phyloP scores from a whole-genome alignment of 441 rosid genomes.

The Populus tomentosa region DNA sequence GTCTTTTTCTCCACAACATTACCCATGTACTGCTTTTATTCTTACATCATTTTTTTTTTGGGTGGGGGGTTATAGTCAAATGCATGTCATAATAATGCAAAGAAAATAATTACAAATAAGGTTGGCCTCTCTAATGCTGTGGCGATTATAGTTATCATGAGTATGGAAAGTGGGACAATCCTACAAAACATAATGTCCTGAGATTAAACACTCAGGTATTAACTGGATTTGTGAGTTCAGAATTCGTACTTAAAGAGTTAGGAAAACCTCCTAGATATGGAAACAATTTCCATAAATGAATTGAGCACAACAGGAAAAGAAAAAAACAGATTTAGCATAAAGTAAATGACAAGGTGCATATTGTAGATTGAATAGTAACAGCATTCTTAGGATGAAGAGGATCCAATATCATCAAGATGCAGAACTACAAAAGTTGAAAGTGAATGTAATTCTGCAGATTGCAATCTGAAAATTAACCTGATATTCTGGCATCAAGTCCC shows the following conservation, averaged over 20 bases:
- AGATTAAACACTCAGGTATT: not conserved
- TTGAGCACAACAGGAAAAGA: not conserved
- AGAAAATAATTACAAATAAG: not conserved
- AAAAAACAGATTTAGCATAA: not conserved
- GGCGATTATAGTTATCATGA: not conserved
- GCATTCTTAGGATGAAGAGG: not conserved
- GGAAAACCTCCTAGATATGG: not conserved
- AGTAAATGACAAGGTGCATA: not conserved
- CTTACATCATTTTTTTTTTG: not conserved
- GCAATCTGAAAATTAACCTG: conserved; percentile 48
- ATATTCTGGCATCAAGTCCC: conserved; percentile 90
- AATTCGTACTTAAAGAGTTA: not conserved
- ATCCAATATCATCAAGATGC: conserved; percentile 9
- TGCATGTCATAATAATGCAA: not conserved
- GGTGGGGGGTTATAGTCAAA: not conserved
- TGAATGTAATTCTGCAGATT: not conserved
- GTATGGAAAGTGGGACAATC: not conserved
- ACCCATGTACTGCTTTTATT: not conserved
- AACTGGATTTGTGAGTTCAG: not conserved
- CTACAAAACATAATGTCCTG: no score
- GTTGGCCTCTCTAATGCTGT: not conserved
- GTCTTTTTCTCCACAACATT: not conserved
- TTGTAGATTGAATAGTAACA: not conserved
- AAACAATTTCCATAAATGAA: not conserved
- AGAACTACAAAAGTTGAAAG: conserved; percentile 6